Percentiles rank a stretch among this genome's conserved stretches.
These are phyloP conservation scores for Rhinocladiella similis DNA, from an alignment of 2,329 filamentous ascomycete genomes.

Conservation along the genomic window DNA sequence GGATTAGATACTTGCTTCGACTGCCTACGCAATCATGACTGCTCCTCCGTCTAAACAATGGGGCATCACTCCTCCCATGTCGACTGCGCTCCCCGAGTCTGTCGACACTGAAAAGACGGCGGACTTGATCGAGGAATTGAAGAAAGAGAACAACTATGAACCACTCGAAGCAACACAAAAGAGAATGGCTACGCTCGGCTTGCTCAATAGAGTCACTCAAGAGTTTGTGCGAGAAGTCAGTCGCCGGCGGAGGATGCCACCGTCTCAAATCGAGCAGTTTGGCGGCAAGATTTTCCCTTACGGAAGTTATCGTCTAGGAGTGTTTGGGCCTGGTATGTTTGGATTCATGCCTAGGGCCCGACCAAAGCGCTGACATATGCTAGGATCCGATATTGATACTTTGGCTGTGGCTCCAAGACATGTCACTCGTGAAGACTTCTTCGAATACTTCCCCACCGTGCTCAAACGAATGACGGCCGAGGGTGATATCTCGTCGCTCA, in stretches of 20 bases:
- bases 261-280: slow-evolving; percentile 76
- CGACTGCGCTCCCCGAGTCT: slow-evolving; percentile 71
- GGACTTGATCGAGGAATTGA: slow-evolving; percentile 78
- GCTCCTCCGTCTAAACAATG: slow-evolving; percentile 44
- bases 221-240: slow-evolving; percentile 86
- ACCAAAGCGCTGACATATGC: slow-evolving; percentile 2
- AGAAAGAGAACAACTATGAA: slow-evolving; percentile 90
- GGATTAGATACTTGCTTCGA: neutral
- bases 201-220: slow-evolving; percentile 76
- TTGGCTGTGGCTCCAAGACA: slow-evolving; percentile 89
- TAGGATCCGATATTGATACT: slow-evolving; percentile 95
- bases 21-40: slow-evolving; percentile 11
- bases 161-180: slow-evolving; percentile 77
- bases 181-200: slow-evolving; percentile 71
- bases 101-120: slow-evolving; percentile 76
- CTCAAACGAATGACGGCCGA: slow-evolving; percentile 73
- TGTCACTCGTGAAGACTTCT: slow-evolving; percentile 87
- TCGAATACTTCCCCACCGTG: slow-evolving; percentile 79
- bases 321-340: slow-evolving; percentile 73
- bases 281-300: slow-evolving; percentile 95
- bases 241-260: slow-evolving; percentile 69
- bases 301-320: slow-evolving; percentile 90
- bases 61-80: slow-evolving; percentile 85
- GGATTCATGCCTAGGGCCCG: neutral
- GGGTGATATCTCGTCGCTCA: slow-evolving; percentile 80